Conservation (phyloP, 257 asterid genomes). For the Verbena officinalis region DNA sequence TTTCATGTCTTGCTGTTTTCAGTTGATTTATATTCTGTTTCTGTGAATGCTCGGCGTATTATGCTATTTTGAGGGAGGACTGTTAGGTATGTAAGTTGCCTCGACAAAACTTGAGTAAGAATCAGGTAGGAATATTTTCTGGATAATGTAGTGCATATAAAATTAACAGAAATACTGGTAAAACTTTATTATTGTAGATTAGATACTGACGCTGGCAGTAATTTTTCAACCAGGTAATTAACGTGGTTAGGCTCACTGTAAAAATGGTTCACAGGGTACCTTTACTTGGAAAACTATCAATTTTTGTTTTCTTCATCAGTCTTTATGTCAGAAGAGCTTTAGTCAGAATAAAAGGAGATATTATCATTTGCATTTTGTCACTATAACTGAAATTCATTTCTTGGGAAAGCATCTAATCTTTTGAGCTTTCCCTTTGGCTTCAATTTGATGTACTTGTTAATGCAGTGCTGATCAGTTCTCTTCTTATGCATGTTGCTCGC, state of each 20-base stretch:
- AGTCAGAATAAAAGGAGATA: background rate
- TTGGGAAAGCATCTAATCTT: background rate
- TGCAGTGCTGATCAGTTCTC: slow-evolving; percentile 20
- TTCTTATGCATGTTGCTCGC: slow-evolving; percentile 42
- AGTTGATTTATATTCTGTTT: slow-evolving; percentile 8
- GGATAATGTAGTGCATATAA: slow-evolving; percentile 13
- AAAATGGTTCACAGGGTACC: background rate
- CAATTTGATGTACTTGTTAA: slow-evolving; percentile 18
- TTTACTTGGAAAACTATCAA: background rate
- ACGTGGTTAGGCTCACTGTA: background rate
- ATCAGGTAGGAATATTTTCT: slow-evolving; percentile 10
- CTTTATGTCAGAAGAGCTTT: background rate
- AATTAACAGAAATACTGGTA: background rate
- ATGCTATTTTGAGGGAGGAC: slow-evolving; percentile 14
- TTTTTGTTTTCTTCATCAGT: background rate
- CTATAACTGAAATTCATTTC: background rate
- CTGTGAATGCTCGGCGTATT: slow-evolving; percentile 17
- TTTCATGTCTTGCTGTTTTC: slow-evolving; percentile 15
- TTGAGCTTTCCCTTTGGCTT: background rate
- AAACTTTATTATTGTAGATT: background rate
- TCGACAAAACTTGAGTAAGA: background rate
- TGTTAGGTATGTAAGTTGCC: slow-evolving; percentile 3
- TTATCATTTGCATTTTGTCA: background rate
- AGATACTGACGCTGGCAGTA: background rate
- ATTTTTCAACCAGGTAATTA: background rate